Evolutionary conservation across 2,329 filamentous ascomycete species (phyloP).

Genomic region (Cordyceps sp.): DNA sequence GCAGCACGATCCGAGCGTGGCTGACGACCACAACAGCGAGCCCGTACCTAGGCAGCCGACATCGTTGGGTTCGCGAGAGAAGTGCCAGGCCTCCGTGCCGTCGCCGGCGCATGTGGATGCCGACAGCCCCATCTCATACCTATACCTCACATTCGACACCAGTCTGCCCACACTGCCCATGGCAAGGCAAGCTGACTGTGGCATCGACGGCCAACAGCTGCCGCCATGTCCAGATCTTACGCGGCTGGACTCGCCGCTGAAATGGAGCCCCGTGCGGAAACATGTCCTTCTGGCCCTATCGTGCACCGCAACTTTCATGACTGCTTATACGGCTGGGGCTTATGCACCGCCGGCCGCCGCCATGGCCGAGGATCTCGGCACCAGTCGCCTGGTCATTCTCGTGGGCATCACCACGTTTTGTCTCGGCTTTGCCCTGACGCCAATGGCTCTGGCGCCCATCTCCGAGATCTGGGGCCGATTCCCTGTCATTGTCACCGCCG

Average conservation of each 20-base stretch:
- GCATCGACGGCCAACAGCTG: slow-evolving; percentile 14
- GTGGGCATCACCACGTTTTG: slow-evolving; percentile 73
- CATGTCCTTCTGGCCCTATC: slow-evolving; percentile 54
- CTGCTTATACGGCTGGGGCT: slow-evolving; percentile 67
- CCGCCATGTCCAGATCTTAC: slow-evolving; percentile 48
- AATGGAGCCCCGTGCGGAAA: slow-evolving; percentile 57
- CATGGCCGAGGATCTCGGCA: slow-evolving; percentile 48
- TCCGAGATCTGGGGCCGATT: slow-evolving; percentile 78
- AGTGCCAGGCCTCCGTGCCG: neutral
- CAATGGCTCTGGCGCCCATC: slow-evolving; percentile 78
- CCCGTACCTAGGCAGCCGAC: too few species aligned
- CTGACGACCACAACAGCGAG: too few species aligned
- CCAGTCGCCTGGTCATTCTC: slow-evolving; percentile 49
- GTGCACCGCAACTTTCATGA: slow-evolving; percentile 58
- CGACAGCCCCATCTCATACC: slow-evolving; percentile 15
- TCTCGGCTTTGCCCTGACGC: slow-evolving; percentile 61
- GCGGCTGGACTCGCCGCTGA: slow-evolving; percentile 52
- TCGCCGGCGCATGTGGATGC: slow-evolving; percentile 1
- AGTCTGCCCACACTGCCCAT: slow-evolving; percentile 14
- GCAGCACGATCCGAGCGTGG: too few species aligned
- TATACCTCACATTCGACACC: slow-evolving; percentile 25
- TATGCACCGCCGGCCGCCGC: slow-evolving; percentile 55
- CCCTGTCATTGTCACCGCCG: slow-evolving; percentile 63
- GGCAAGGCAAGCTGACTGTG: slow-evolving; percentile 2
- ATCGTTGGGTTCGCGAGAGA: slow-evolving; percentile 2